These are phyloP conservation scores for Trypanosoma mega DNA, from an alignment of 208 protist genomes.

Conservation along the genomic window DNA sequence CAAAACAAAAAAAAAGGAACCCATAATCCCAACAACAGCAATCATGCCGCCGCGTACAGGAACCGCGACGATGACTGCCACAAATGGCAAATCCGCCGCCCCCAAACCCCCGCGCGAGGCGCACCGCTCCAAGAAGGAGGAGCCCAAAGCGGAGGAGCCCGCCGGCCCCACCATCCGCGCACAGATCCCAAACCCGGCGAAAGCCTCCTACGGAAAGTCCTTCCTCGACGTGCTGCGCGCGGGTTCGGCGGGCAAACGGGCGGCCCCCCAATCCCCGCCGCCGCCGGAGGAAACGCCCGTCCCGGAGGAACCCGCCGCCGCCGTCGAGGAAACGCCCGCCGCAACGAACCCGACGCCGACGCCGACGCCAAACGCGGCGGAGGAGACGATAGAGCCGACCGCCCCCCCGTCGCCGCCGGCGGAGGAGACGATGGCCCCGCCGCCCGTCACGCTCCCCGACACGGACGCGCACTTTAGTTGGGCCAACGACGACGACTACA, in stretches of 20 bases:
- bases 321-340: slow-evolving; percentile 12
- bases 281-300: slow-evolving; percentile 15
- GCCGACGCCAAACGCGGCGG: neutral
- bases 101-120: slow-evolving; percentile 3
- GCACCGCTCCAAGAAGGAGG: slow-evolving; percentile 16
- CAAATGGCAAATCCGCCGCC: slow-evolving; percentile 6
- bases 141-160: slow-evolving; percentile 34
- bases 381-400: neutral
- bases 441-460: slow-evolving; percentile 23
- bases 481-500: slow-evolving; percentile 77
- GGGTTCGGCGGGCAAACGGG: slow-evolving; percentile 18
- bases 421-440: slow-evolving; percentile 6
- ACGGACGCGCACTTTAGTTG: slow-evolving; percentile 64
- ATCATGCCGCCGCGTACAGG: slow-evolving; percentile 17
- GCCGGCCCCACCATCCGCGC: slow-evolving; percentile 52
- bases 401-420: neutral
- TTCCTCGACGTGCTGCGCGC: slow-evolving; percentile 70
- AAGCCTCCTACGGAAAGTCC: slow-evolving; percentile 49
- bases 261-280: slow-evolving; percentile 15
- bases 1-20: neutral
- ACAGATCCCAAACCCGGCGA: slow-evolving; percentile 56
- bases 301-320: slow-evolving; percentile 8
- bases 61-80: slow-evolving; percentile 18
- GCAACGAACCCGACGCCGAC: neutral
- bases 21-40: neutral